Conservation (phyloP, 208 protist species). For the Balamuthia mandrillaris region DNA sequence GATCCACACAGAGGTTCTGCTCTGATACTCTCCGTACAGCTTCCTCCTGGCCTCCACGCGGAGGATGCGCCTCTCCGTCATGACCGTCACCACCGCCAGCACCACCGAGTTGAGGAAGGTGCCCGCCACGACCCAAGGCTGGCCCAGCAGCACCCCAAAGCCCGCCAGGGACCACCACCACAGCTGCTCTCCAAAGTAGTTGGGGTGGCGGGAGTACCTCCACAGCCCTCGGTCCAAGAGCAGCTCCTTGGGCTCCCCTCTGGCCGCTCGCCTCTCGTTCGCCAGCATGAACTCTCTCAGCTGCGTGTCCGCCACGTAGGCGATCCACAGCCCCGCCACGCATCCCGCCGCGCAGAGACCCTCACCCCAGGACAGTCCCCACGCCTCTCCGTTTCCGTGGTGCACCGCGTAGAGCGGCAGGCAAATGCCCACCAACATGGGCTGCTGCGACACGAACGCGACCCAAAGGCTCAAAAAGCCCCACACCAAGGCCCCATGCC, state of each 20-base stretch:
- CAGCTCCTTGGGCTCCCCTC: slow-evolving; percentile 32
- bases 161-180: slow-evolving; percentile 21
- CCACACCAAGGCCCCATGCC: background rate
- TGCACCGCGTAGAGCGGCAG: slow-evolving; percentile 30
- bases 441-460: slow-evolving; percentile 31
- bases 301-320: slow-evolving; percentile 36
- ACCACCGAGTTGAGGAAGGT: slow-evolving; percentile 32
- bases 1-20: slow-evolving; percentile 21
- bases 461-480: background rate
- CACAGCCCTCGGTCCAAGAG: slow-evolving; percentile 27
- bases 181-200: slow-evolving; percentile 36
- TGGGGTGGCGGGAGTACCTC: slow-evolving; percentile 38
- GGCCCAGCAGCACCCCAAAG: slow-evolving; percentile 10
- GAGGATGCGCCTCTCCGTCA: slow-evolving; percentile 37
- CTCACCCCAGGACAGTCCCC: no score
- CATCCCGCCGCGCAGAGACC: background rate
- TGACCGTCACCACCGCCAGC: slow-evolving; percentile 28
- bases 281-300: slow-evolving; percentile 30
- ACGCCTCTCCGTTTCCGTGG: background rate
- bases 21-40: slow-evolving; percentile 15
- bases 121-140: slow-evolving; percentile 20
- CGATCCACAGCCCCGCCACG: slow-evolving; percentile 2
- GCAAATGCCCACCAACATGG: slow-evolving; percentile 26
- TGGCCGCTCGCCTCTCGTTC: slow-evolving; percentile 1
- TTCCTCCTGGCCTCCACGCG: background rate